Evolutionary conservation across 306 rosid species (phyloP).

Genomic region (Styphnolobium japonicum): DNA sequence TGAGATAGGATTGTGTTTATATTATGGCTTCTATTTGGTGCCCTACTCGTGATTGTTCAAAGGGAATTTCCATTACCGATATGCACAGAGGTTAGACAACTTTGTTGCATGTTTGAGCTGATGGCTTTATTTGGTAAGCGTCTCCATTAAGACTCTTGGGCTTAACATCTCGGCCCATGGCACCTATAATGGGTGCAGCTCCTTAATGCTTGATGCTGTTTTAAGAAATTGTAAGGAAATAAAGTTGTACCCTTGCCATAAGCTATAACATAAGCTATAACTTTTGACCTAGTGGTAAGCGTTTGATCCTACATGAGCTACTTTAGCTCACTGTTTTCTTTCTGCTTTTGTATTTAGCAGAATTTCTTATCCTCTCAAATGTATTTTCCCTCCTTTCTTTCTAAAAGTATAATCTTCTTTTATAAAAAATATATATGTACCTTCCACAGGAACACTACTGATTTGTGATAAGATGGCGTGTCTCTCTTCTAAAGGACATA

Average conservation of each 20-base stretch:
- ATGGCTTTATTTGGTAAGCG: too few species aligned
- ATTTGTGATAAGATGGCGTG: background rate
- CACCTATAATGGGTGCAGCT: too few species aligned
- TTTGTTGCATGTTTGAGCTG: background rate
- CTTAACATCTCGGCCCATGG: too few species aligned
- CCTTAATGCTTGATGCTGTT: too few species aligned
- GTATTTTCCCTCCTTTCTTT: background rate
- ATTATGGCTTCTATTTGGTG: background rate
- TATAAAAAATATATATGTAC: background rate
- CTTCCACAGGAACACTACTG: background rate
- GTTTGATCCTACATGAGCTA: too few species aligned
- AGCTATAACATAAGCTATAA: too few species aligned
- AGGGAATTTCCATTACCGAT: background rate
- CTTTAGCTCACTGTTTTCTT: background rate
- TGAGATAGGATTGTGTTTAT: background rate
- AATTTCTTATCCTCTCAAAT: background rate
- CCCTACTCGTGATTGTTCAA: background rate
- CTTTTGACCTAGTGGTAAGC: too few species aligned
- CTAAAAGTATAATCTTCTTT: background rate
- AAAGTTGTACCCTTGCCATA: too few species aligned
- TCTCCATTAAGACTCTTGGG: too few species aligned
- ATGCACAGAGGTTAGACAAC: background rate
- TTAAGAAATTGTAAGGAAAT: too few species aligned
- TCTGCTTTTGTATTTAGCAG: background rate
- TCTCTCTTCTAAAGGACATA: background rate